Percentiles rank a stretch among this genome's conserved stretches.
Evolutionary conservation across 345 rosid species (phyloP).

Genomic region (Sonneratia alba): DNA sequence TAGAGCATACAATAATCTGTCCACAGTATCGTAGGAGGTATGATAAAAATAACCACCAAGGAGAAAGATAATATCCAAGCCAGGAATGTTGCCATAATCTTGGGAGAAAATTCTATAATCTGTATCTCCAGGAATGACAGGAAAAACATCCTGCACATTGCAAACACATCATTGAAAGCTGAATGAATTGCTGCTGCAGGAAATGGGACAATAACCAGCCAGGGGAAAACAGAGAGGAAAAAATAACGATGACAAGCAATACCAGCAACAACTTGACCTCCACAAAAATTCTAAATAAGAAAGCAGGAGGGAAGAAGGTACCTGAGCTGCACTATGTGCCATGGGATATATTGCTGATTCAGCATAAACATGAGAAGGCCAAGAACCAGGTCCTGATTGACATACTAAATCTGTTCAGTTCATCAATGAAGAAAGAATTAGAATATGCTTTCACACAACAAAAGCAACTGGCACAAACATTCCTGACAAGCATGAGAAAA

Average conservation of each 20-base stretch:
- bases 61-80: constrained; percentile 95
- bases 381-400: constrained; percentile 95
- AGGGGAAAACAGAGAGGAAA: neutral
- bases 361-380: constrained; percentile 81
- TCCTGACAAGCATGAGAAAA: neutral
- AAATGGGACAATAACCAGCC: neutral
- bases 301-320: constrained; percentile 10
- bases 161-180: constrained; percentile 2
- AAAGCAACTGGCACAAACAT: neutral
- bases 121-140: constrained; percentile 87
- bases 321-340: constrained; percentile 99
- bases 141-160: constrained; percentile 69
- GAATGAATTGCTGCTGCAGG: neutral
- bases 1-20: constrained; percentile 90
- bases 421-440: constrained; percentile 7
- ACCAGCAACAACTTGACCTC: neutral
- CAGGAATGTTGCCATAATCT: constrained; percentile 83
- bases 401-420: constrained; percentile 71
- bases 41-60: constrained; percentile 97
- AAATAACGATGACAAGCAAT: neutral
- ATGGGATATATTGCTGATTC: constrained; percentile 80
- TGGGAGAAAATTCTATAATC: constrained; percentile 90
- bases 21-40: constrained; percentile 86
- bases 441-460: neutral
- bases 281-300: neutral